Conservation (phyloP, 2,329 filamentous ascomycete species). For the Sporothrix pallida region DNA sequence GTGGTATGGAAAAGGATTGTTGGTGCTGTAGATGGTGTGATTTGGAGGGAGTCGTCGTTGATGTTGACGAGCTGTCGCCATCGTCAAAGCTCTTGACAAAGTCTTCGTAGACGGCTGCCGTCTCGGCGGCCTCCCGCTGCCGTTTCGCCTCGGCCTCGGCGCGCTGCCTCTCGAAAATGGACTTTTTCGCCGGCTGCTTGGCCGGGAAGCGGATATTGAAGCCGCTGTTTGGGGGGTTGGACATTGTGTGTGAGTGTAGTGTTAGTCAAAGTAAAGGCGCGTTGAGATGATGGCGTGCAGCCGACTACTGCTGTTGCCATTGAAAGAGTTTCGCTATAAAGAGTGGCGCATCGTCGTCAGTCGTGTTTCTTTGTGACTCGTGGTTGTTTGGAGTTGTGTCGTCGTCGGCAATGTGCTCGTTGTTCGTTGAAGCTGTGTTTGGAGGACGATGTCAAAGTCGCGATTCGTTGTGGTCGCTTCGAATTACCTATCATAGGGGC, state of each 20-base stretch:
- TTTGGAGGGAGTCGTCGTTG: constrained; percentile 46
- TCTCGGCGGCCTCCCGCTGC: constrained; percentile 82
- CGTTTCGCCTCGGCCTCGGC: constrained; percentile 90
- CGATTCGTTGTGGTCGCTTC: constrained; percentile 2
- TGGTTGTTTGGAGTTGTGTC: neutral
- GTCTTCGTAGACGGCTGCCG: constrained; percentile 82
- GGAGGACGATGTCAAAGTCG: neutral
- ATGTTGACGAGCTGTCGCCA: constrained; percentile 61
- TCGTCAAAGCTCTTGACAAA: constrained; percentile 81
- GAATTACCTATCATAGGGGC: neutral
- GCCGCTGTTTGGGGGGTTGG: constrained; percentile 49
- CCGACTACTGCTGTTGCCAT: neutral
- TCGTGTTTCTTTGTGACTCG: neutral
- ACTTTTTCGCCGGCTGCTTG: constrained; percentile 65
- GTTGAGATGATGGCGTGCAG: neutral
- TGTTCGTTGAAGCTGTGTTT: neutral
- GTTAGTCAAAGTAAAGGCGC: neutral
- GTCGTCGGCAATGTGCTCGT: neutral
- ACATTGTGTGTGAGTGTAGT: constrained; percentile 47
- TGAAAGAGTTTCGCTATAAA: neutral
- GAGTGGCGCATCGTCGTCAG: neutral
- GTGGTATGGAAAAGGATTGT: constrained; percentile 38
- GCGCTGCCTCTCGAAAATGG: constrained; percentile 85
- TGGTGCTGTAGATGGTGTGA: constrained; percentile 29
- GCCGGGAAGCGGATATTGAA: constrained; percentile 46